phyloP scores from a whole-genome alignment of 768 basidiomycete genomes.

The Xanthoconium purpureum region DNA sequence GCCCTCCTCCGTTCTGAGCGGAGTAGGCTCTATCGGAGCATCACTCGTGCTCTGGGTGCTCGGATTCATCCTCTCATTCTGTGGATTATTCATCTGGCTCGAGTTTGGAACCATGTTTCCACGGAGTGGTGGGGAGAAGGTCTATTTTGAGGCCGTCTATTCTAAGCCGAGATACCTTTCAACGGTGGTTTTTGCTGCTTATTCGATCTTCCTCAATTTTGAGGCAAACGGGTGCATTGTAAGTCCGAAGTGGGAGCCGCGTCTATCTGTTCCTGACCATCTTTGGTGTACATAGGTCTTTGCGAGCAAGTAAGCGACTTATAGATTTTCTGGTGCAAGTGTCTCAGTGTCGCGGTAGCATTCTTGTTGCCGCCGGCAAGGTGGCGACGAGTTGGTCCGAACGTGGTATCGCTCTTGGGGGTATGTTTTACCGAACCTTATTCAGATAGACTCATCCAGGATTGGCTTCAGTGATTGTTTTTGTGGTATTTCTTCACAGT shows the following conservation, averaged over 20 bases:
- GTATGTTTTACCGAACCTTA: conserved; percentile 26
- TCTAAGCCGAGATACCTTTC: background rate
- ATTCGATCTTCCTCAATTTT: background rate
- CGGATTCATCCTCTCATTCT: conserved; percentile 55
- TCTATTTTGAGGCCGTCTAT: background rate
- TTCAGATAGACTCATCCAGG: background rate
- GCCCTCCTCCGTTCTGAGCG: conserved; percentile 52
- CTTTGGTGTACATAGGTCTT: conserved; percentile 24
- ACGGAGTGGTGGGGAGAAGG: conserved; percentile 50
- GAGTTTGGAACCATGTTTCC: conserved; percentile 64
- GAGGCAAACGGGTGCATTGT: background rate
- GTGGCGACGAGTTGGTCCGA: conserved; percentile 45
- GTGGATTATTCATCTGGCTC: conserved; percentile 60
- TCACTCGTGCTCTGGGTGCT: conserved; percentile 62
- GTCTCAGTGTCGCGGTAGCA: conserved; percentile 30
- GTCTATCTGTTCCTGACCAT: background rate
- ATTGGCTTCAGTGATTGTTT: conserved; percentile 41
- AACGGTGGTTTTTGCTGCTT: background rate
- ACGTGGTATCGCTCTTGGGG: conserved; percentile 58
- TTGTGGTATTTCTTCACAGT: conserved; percentile 51
- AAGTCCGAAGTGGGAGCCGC: background rate
- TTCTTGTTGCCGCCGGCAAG: conserved; percentile 45
- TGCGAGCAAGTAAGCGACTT: conserved; percentile 32
- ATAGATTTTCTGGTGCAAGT: too few species aligned
- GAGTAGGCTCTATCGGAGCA: conserved; percentile 56